phyloP scores from a whole-genome alignment of 1,139 yeast species.

The Casaregolazyma suthepensis region DNA sequence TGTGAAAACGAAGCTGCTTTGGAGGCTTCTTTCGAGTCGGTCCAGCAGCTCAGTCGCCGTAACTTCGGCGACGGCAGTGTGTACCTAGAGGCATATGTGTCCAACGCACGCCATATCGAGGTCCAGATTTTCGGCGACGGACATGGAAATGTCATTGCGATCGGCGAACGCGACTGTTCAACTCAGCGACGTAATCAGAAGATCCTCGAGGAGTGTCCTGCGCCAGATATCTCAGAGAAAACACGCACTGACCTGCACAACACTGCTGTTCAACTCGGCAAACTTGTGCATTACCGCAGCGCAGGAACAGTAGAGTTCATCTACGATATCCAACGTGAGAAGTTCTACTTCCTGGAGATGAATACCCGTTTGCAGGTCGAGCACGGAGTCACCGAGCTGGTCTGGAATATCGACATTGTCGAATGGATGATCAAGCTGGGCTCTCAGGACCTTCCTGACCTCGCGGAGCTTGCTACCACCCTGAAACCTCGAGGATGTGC shows the following conservation, averaged over 20 bases:
- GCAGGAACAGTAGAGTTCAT: slow-evolving; percentile 98
- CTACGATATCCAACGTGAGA: slow-evolving; percentile 77
- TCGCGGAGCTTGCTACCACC: slow-evolving; percentile 38
- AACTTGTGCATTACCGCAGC: slow-evolving; percentile 80
- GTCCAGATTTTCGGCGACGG: slow-evolving; percentile 97
- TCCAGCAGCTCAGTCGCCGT: slow-evolving; percentile 86
- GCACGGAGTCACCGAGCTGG: slow-evolving; percentile 95
- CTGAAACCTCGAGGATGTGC: slow-evolving; percentile 74
- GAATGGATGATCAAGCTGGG: slow-evolving; percentile 96
- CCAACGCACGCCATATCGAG: slow-evolving; percentile 92
- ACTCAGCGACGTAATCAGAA: slow-evolving; percentile 95
- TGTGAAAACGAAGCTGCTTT: slow-evolving; percentile 79
- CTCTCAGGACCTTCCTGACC: slow-evolving; percentile 77
- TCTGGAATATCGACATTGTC: slow-evolving; percentile 87
- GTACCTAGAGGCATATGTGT: slow-evolving; percentile 88
- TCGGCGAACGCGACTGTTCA: slow-evolving; percentile 97
- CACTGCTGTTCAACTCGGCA: slow-evolving; percentile 78
- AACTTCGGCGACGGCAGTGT: slow-evolving; percentile 96
- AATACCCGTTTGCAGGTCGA: slow-evolving; percentile 96
- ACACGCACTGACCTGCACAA: slow-evolving; percentile 70
- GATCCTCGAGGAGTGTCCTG: slow-evolving; percentile 95
- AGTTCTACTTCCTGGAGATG: slow-evolving; percentile 90
- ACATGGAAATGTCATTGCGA: slow-evolving; percentile 79
- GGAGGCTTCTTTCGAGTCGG: slow-evolving; percentile 78
- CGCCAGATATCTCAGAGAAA: slow-evolving; percentile 79